A percentile compares a stretch with the other conserved stretches of the same genome.
Evolutionary conservation across 306 rosid species (phyloP).

Genomic region (Inga laurina): DNA sequence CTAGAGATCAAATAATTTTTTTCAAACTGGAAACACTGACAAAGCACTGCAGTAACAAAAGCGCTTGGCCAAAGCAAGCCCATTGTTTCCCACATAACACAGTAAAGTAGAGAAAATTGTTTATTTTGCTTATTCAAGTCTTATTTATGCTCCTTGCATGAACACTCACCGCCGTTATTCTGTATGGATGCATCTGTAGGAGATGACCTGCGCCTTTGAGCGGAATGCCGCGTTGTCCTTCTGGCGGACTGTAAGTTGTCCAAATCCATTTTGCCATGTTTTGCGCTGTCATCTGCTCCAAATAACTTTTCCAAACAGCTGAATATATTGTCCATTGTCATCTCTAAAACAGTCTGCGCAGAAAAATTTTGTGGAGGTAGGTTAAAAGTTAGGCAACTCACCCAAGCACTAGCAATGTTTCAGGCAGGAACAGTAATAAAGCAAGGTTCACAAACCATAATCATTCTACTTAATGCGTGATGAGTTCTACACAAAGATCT

Average conservation of each 20-base stretch:
- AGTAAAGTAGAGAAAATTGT: neutral
- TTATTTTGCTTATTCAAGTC: slow-evolving; percentile 3
- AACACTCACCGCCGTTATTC: slow-evolving; percentile 50
- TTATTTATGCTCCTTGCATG: slow-evolving; percentile 7
- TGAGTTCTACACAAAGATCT: slow-evolving; percentile 4
- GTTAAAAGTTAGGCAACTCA: slow-evolving; percentile 25
- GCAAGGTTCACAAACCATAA: neutral
- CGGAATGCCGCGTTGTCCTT: slow-evolving; percentile 30
- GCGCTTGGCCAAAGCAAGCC: slow-evolving; percentile 29
- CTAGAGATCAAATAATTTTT: neutral
- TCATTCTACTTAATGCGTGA: slow-evolving; percentile 17
- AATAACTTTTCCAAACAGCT: slow-evolving; percentile 61
- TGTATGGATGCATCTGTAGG: slow-evolving; percentile 36
- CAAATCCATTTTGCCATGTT: slow-evolving; percentile 31
- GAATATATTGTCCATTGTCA: slow-evolving; percentile 60
- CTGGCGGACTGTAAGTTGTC: slow-evolving; percentile 37
- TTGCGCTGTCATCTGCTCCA: slow-evolving; percentile 43
- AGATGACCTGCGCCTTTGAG: slow-evolving; percentile 38
- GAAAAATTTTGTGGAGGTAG: neutral
- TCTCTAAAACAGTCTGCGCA: slow-evolving; percentile 56
- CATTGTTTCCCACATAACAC: slow-evolving; percentile 16
- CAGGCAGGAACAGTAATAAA: neutral
- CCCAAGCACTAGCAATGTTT: neutral
- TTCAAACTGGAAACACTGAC: neutral
- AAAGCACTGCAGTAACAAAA: neutral